These are phyloP conservation scores for Fraxinus americana DNA, from an alignment of 257 asterid genomes.

Conservation along the genomic window DNA sequence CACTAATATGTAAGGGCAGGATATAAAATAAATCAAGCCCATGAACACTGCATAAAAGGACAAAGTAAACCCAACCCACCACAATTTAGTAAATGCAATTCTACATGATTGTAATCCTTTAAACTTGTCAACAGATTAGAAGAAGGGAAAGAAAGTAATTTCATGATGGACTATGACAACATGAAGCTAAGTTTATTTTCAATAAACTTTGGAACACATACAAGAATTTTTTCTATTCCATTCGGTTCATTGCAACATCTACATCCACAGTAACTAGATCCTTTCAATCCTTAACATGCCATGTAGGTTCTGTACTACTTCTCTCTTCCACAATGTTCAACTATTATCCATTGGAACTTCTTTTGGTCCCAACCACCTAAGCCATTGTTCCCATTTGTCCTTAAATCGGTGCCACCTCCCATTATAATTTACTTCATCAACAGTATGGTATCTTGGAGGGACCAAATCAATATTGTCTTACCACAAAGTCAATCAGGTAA, in stretches of 20 bases:
- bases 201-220: background rate
- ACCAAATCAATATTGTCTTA: background rate
- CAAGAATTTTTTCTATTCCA: background rate
- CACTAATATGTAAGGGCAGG: background rate
- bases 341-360: background rate
- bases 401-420: background rate
- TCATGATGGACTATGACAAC: background rate
- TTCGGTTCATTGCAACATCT: background rate
- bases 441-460: background rate
- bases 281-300: background rate
- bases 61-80: background rate
- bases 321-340: background rate
- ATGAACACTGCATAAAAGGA: background rate
- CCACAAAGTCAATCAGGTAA: background rate
- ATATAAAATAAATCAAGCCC: background rate
- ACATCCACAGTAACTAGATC: background rate
- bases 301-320: background rate
- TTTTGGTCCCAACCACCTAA: background rate
- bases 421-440: background rate
- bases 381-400: background rate
- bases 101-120: background rate
- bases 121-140: no score
- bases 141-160: background rate
- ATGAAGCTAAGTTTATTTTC: background rate
- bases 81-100: background rate